phyloP scores from a whole-genome alignment of 345 rosid genomes.

The Acer campestre region DNA sequence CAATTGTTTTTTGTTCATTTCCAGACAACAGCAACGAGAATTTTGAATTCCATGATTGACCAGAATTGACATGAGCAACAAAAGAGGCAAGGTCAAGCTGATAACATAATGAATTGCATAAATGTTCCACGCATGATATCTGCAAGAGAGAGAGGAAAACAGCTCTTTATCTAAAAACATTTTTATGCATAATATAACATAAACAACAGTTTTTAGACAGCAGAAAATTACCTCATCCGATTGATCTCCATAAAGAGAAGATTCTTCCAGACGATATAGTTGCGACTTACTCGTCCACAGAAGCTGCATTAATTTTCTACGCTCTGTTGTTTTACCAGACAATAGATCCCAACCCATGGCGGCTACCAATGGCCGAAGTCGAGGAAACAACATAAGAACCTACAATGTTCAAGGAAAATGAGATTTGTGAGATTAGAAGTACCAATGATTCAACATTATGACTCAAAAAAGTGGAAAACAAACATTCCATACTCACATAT shows the following conservation, averaged over 20 bases:
- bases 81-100: conserved; percentile 88
- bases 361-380: conserved; percentile 82
- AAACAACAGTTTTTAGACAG: conserved; percentile 9
- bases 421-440: conserved; percentile 13
- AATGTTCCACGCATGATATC: conserved; percentile 86
- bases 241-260: conserved; percentile 62
- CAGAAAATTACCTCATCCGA: conserved; percentile 62
- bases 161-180: background rate
- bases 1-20: conserved; percentile 40
- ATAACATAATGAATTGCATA: conserved; percentile 81
- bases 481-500: conserved; percentile 8
- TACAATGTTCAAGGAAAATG: conserved; percentile 34
- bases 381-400: conserved; percentile 77
- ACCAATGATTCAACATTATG: conserved; percentile 15
- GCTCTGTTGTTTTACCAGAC: conserved; percentile 66
- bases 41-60: conserved; percentile 75
- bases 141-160: conserved; percentile 33
- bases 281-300: conserved; percentile 77
- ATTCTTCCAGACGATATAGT: conserved; percentile 70
- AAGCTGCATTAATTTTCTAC: conserved; percentile 79
- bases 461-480: conserved; percentile 9
- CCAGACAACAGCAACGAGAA: conserved; percentile 69
- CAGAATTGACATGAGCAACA: conserved; percentile 85
- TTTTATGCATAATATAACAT: background rate
- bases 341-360: conserved; percentile 98